A percentile compares a stretch with the other conserved stretches of the same genome.
phyloP scores from a whole-genome alignment of 495 filamentous ascomycete species.

The Penicillium roqueforti region DNA sequence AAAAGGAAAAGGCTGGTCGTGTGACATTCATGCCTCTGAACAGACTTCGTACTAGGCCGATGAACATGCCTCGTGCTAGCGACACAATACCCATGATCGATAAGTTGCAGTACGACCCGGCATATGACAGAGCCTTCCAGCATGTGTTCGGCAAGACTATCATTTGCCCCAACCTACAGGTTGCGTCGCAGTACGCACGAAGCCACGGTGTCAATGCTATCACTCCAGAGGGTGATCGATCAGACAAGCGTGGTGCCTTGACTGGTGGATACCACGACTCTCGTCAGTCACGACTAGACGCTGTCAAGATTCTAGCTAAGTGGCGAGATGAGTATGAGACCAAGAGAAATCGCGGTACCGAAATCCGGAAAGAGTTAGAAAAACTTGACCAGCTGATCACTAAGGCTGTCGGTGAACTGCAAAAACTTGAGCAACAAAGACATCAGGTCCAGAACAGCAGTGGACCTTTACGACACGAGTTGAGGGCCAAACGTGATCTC shows the following conservation, averaged over 20 bases:
- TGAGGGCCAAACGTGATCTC: constrained; percentile 65
- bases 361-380: constrained; percentile 66
- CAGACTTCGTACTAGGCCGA: constrained; percentile 60
- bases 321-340: constrained; percentile 71
- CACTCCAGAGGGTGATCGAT: constrained; percentile 87
- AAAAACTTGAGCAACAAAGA: constrained; percentile 76
- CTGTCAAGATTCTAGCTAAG: constrained; percentile 68
- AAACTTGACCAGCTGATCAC: constrained; percentile 83
- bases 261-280: constrained; percentile 90
- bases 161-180: constrained; percentile 81
- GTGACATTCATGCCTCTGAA: constrained; percentile 95
- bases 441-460: constrained; percentile 78
- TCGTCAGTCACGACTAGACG: constrained; percentile 75
- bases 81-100: constrained; percentile 84
- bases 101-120: constrained; percentile 74
- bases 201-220: constrained; percentile 89
- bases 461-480: constrained; percentile 68
- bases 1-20: constrained; percentile 76
- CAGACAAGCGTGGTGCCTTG: constrained; percentile 90
- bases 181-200: constrained; percentile 84
- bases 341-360: constrained; percentile 51
- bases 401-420: constrained; percentile 68
- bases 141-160: constrained; percentile 96
- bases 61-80: constrained; percentile 75
- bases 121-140: constrained; percentile 79